Percentiles rank a stretch among this genome's conserved stretches.
Conservation (phyloP, 257 asterid genomes). For the Penstemon newberryi region DNA sequence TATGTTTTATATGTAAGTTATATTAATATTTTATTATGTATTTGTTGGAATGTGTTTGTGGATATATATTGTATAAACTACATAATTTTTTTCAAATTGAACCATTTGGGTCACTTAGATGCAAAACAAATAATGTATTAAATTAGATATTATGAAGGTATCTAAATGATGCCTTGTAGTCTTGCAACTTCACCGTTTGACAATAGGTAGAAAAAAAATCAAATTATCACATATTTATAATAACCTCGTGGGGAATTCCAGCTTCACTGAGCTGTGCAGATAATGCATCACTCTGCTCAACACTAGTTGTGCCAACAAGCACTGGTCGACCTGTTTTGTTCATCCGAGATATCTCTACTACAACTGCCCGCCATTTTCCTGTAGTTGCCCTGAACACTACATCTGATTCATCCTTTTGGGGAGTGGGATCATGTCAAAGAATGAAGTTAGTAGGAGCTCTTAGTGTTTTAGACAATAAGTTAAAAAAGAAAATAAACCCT, state of each 20-base stretch:
- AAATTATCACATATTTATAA: constrained; percentile 11
- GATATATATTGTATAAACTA: too few species aligned
- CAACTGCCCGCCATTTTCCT: constrained; percentile 97
- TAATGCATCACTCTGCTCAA: constrained; percentile 95
- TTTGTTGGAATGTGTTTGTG: too few species aligned
- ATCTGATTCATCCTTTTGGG: constrained; percentile 84
- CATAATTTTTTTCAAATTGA: too few species aligned
- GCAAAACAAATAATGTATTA: too few species aligned
- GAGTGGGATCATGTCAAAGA: constrained; percentile 17
- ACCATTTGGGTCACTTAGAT: too few species aligned
- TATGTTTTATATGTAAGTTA: too few species aligned
- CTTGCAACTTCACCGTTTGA: constrained; percentile 17
- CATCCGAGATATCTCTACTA: constrained; percentile 97
- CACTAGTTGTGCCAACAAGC: constrained; percentile 98
- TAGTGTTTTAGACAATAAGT: constrained; percentile 18
- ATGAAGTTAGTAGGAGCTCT: constrained; percentile 26
- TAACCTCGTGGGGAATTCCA: constrained; percentile 90
- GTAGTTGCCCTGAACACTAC: constrained; percentile 87
- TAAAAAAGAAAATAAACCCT: constrained; percentile 8
- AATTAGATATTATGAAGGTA: too few species aligned
- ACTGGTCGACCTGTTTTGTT: constrained; percentile 95
- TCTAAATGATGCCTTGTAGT: background rate
- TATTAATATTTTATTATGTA: too few species aligned
- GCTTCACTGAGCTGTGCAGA: constrained; percentile 85
- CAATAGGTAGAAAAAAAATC: constrained; percentile 18